These are phyloP conservation scores for Primulina huaijiensis DNA, from an alignment of 257 asterid species.

Conservation along the genomic window DNA sequence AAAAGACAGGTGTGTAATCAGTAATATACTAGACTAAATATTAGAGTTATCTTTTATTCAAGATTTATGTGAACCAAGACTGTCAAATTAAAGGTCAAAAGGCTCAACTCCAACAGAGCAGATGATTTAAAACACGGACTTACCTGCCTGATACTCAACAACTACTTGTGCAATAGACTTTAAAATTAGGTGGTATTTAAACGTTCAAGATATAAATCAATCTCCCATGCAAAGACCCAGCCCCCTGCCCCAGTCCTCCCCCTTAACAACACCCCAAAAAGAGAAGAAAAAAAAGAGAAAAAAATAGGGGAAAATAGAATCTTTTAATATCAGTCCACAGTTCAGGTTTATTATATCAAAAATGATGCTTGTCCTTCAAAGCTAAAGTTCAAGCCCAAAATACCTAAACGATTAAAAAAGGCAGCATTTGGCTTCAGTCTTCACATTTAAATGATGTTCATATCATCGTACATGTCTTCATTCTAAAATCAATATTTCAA, in stretches of 20 bases:
- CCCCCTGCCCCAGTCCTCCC: no score
- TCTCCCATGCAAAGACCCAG: no score
- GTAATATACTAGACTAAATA: constrained; percentile 10
- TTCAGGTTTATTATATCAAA: background rate
- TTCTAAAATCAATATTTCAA: background rate
- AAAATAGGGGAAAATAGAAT: background rate
- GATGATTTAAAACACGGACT: background rate
- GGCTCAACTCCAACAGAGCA: background rate
- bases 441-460: background rate
- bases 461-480: background rate
- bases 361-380: background rate
- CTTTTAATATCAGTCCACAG: background rate
- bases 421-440: background rate
- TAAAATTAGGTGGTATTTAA: background rate
- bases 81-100: background rate
- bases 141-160: background rate
- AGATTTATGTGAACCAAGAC: background rate
- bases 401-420: background rate
- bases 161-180: background rate
- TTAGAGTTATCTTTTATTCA: background rate
- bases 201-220: no score
- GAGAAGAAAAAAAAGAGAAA: background rate
- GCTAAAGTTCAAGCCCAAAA: background rate
- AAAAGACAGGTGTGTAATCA: background rate
- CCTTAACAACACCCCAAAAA: background rate